phyloP scores from a whole-genome alignment of 2,329 filamentous ascomycete species.

The Pyricularia pennisetigena region DNA sequence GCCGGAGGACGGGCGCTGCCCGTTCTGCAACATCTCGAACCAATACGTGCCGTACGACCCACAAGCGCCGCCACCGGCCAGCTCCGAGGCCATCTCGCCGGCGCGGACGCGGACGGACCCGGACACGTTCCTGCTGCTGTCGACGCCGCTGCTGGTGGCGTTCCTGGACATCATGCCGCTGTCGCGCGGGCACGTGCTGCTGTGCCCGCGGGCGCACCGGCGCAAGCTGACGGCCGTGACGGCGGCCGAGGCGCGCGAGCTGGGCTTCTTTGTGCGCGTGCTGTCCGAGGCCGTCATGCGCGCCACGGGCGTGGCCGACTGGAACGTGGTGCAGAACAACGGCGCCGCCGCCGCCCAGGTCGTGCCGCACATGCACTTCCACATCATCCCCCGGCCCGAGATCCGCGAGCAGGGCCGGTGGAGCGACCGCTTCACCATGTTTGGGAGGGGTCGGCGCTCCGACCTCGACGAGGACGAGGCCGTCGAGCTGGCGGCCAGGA shows the following conservation, averaged over 20 bases:
- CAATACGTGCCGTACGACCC: constrained; percentile 39
- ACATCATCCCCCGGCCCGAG: constrained; percentile 80
- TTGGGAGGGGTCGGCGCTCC: constrained; percentile 61
- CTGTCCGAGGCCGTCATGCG: constrained; percentile 61
- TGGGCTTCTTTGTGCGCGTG: constrained; percentile 60
- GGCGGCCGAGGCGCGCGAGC: constrained; percentile 51
- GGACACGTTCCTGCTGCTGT: constrained; percentile 59
- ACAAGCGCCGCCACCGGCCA: constrained; percentile 26
- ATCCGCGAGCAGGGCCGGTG: constrained; percentile 40
- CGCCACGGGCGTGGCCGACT: constrained; percentile 66
- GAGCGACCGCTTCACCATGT: constrained; percentile 70
- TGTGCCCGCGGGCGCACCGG: constrained; percentile 69
- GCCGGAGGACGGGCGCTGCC: constrained; percentile 28
- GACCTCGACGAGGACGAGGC: constrained; percentile 73
- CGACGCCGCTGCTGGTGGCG: constrained; percentile 66
- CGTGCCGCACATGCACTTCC: constrained; percentile 89
- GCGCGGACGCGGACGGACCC: constrained; percentile 26
- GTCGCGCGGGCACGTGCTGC: constrained; percentile 69
- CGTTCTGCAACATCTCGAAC: constrained; percentile 51
- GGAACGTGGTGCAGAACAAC: constrained; percentile 97
- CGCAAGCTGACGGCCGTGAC: constrained; percentile 67
- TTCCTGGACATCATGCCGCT: constrained; percentile 94
- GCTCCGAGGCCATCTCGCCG: constrained; percentile 22
- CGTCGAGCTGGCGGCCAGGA: constrained; percentile 42
- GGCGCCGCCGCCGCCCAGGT: constrained; percentile 84